Conservation (phyloP, 345 rosid genomes). For the Trapa bicornis region DNA sequence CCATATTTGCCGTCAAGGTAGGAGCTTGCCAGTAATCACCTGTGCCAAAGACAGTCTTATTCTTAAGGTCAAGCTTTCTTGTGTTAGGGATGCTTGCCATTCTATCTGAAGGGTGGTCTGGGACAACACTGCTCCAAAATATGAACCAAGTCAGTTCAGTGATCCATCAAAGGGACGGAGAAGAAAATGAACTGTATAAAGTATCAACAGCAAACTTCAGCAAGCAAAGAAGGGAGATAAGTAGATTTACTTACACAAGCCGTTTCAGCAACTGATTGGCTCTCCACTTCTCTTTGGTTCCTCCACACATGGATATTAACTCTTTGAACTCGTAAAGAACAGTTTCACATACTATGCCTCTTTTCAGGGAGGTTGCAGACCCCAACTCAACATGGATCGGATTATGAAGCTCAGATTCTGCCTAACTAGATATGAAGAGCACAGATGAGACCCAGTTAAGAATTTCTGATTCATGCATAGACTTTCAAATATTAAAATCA, state of each 20-base stretch:
- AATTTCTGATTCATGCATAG: neutral
- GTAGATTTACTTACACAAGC: constrained; percentile 41
- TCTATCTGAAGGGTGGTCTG: constrained; percentile 71
- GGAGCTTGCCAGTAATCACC: constrained; percentile 74
- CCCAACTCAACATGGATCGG: constrained; percentile 42
- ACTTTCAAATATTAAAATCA: neutral
- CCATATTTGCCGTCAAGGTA: constrained; percentile 83
- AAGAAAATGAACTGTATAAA: neutral
- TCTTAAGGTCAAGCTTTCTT: constrained; percentile 78
- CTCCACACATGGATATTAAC: constrained; percentile 57
- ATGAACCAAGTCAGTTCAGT: constrained; percentile 6
- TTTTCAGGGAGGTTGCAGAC: constrained; percentile 27
- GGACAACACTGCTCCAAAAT: constrained; percentile 44
- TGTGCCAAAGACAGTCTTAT: constrained; percentile 75
- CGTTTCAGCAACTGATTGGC: constrained; percentile 42
- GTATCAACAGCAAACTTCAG: neutral
- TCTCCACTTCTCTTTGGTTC: constrained; percentile 64
- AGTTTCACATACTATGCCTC: constrained; percentile 50
- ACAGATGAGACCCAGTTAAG: neutral
- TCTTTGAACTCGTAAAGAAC: constrained; percentile 56
- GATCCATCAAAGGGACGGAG: neutral
- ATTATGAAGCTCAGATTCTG: constrained; percentile 44
- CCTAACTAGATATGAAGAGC: constrained; percentile 26
- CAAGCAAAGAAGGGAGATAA: neutral
- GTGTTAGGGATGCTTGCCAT: constrained; percentile 64